Evolutionary conservation across 2,329 filamentous ascomycete genomes (phyloP), one percentile per base, ranked within the genome.

Genomic region (Stemphylium beticola): DNA sequence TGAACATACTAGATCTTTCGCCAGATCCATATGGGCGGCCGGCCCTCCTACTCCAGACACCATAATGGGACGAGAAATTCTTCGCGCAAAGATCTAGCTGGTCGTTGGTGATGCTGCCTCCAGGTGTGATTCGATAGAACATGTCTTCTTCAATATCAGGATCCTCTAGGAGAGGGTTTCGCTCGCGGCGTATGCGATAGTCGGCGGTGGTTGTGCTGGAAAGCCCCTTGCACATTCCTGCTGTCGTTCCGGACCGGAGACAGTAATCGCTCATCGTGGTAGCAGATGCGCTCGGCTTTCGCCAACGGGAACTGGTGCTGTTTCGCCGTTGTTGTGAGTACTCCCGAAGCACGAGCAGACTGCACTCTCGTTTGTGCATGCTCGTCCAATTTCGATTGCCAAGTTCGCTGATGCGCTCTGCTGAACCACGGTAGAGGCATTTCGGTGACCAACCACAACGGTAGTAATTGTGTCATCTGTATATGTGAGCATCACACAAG

Each of bases 101-200:
- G 14, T 11, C 24, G 5, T 39, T 20, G 12, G 47, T 56, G 17
- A 47, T 29, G n/a, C 14, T n/a, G 20, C n/a, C 17, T 45, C 43
- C 52, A 11, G 55, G 55, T 1, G 32, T 49, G 20, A 50, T 38
- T 20, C 39, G 26, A 38, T 58, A 58, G 1, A 42, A 24, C 2
- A 55, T 37, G 14, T 52, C 47, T 33, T 58, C 55, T 15, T 55
- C 52, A 9, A 45, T 24, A 20, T 51, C 48, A 4, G 46, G 38
- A 15, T 55, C 52, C 42, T 55, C 34, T 8, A 40, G 32, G 7
- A 55, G 43, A 12, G 20, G 39, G 14, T 55, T 55, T 4, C 48
- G 11, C n/a, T 32, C 17, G 20, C 34, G n/a, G 17, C 43, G 53
- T 32, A 55, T 53, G 29, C 39, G 38, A n/a, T 48, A 56, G 4